phyloP scores from a whole-genome alignment of 176 grass and related monocot species.

The Alopecurus myosuroides region DNA sequence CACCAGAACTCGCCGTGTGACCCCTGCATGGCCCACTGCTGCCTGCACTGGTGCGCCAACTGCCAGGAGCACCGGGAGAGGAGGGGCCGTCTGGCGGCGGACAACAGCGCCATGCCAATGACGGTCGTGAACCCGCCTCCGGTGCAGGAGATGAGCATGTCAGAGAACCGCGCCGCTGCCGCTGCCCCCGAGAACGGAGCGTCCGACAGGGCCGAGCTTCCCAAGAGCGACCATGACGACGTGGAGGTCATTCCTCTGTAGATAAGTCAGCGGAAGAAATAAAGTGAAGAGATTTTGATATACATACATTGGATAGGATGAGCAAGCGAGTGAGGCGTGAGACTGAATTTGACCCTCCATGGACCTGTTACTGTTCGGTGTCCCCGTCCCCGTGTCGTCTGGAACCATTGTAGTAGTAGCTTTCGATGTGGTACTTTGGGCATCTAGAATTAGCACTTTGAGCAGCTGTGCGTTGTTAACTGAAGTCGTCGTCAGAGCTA shows the following conservation, averaged over 20 bases:
- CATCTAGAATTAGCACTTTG: neutral
- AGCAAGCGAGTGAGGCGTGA: neutral
- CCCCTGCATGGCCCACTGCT: slow-evolving; percentile 90
- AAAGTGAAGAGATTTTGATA: neutral
- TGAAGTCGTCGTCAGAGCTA: neutral
- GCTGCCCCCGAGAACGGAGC: slow-evolving; percentile 17
- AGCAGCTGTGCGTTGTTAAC: neutral
- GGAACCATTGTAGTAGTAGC: neutral
- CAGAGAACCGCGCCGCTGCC: slow-evolving; percentile 16
- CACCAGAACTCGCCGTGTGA: slow-evolving; percentile 79
- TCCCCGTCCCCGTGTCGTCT: neutral
- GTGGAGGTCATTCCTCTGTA: slow-evolving; percentile 72
- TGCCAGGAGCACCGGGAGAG: slow-evolving; percentile 96
- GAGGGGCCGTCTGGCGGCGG: slow-evolving; percentile 64
- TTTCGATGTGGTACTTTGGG: too few relatives aligned
- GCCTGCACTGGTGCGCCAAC: slow-evolving; percentile 89
- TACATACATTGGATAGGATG: neutral
- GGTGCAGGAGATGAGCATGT: slow-evolving; percentile 72
- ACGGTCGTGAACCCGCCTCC: slow-evolving; percentile 85
- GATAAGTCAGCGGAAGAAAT: neutral
- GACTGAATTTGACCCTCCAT: neutral
- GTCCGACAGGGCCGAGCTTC: neutral
- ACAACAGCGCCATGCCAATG: slow-evolving; percentile 54
- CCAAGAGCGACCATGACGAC: slow-evolving; percentile 37
- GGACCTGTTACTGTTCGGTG: neutral